Evolutionary conservation across 495 filamentous ascomycete genomes (phyloP), one percentile per base, ranked within the genome.

Genomic region (Cercophora newfieldiana): DNA sequence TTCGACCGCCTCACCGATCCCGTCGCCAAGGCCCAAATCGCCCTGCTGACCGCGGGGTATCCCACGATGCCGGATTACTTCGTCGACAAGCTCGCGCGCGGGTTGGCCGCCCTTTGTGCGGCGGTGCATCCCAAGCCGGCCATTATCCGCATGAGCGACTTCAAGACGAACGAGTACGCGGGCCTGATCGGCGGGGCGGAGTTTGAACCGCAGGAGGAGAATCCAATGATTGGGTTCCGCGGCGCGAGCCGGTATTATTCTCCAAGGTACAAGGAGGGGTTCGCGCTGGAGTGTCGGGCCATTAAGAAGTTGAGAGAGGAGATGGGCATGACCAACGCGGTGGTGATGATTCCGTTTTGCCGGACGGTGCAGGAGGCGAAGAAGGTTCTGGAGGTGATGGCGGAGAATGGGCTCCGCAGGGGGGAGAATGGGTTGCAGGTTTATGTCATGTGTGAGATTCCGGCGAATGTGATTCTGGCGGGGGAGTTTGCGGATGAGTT

Each of bases 121-220:
- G 66, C 72, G 31, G 56, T 75, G 14, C 74, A 71, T 44, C 77
- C 77, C 14, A 68, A 66, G 54, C 77, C 75, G 3, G 72, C 73
- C 26, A 73, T 79, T 59, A 59, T 79, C 59, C 77, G 77, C 44
- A 61, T 79, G 63, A 77, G 75, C 64, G 77, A 79, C 66, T 79
- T 78, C 71, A 79, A 79, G 61, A 79, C 77, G 0, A 79, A 77
- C 64, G 77, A 78, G 59, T 79, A 79, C 66, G 75, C 77, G 1
- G 63, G 67, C 37, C 75, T 79, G 25, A 69, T 79, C 59, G 77
- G 77, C 28, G 77, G 77, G 24, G 61, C 70, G 47, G 72, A 76
- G 59, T 78, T 79, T 59, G 77, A 79, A 68, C 75, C 77, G 0
- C 16, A 50, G 21, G 75, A 77, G 55, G 72, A 79, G 19, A 79